Percentiles rank a stretch among this genome's conserved stretches.
Conservation (phyloP, 2,329 filamentous ascomycete genomes). For the Cyanodermella asteris region DNA sequence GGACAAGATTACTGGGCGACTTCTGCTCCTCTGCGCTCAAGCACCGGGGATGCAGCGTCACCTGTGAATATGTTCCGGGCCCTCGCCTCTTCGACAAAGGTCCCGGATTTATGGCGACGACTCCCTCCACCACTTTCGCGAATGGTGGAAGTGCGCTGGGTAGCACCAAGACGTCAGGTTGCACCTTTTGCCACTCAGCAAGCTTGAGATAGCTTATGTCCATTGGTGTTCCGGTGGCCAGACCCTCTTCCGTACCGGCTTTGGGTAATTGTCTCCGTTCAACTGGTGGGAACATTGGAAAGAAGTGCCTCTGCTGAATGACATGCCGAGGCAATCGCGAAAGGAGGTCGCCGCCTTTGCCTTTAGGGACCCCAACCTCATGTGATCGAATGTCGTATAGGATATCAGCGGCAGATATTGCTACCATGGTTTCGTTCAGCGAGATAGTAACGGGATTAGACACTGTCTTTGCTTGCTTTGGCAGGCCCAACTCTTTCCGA, state of each 20-base stretch:
- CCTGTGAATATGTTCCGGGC: constrained; percentile 64
- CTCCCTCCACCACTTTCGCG: constrained; percentile 77
- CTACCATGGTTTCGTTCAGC: constrained; percentile 69
- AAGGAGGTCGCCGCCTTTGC: constrained; percentile 37
- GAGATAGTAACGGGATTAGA: constrained; percentile 80
- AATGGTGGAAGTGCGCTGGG: constrained; percentile 72
- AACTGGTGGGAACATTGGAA: constrained; percentile 66
- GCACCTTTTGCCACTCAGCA: constrained; percentile 71
- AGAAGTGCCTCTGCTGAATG: constrained; percentile 78
- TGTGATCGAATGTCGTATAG: constrained; percentile 62
- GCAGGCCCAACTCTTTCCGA: constrained; percentile 52
- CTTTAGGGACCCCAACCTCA: constrained; percentile 39
- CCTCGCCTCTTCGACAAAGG: constrained; percentile 65
- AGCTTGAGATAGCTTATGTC: constrained; percentile 72
- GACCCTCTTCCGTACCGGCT: constrained; percentile 35
- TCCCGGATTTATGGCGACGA: constrained; percentile 78
- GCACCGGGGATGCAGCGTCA: constrained; percentile 48
- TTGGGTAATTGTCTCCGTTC: constrained; percentile 45
- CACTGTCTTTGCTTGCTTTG: constrained; percentile 53
- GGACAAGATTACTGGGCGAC: constrained; percentile 34
- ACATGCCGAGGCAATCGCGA: constrained; percentile 54
- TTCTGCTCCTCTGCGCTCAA: constrained; percentile 36
- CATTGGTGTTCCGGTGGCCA: constrained; percentile 52
- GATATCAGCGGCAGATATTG: constrained; percentile 63
- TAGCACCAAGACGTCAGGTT: constrained; percentile 64